A percentile compares a stretch with the other conserved stretches of the same genome.
These are phyloP conservation scores for Cephalotrichum gorgonifer DNA, from an alignment of 2,329 filamentous ascomycete genomes.

Conservation along the genomic window DNA sequence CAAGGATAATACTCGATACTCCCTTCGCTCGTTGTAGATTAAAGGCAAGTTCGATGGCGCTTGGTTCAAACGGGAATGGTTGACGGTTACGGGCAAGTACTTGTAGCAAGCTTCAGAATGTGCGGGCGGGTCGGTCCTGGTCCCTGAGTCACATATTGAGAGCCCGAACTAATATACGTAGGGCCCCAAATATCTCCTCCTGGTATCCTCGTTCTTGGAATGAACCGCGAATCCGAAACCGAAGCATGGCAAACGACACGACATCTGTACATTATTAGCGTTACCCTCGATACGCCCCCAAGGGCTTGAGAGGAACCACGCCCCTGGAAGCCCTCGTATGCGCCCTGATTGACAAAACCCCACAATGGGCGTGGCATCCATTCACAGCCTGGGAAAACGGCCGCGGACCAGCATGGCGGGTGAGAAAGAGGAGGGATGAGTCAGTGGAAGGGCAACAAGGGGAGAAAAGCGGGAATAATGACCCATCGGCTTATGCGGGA, in stretches of 20 bases:
- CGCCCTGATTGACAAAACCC: too few relatives aligned
- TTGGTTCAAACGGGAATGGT: background rate
- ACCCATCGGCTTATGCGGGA: background rate
- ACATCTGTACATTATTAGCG: too few relatives aligned
- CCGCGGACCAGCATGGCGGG: background rate
- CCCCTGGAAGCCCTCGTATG: background rate
- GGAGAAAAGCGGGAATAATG: background rate
- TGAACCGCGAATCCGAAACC: background rate
- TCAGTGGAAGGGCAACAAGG: background rate
- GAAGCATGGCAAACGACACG: background rate
- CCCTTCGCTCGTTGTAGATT: background rate
- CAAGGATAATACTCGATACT: too few relatives aligned
- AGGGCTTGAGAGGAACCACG: background rate
- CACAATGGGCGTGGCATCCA: background rate
- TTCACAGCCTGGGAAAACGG: background rate
- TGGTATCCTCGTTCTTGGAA: too few relatives aligned
- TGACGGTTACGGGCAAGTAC: too few relatives aligned
- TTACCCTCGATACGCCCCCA: background rate
- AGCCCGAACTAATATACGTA: too few relatives aligned
- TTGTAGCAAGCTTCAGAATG: too few relatives aligned
- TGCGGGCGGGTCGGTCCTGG: too few relatives aligned
- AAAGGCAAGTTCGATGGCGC: background rate
- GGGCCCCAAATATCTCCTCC: too few relatives aligned
- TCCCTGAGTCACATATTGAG: too few relatives aligned
- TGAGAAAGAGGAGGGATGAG: background rate